Evolutionary conservation across 306 rosid species (phyloP).

Genomic region (Rosa chinensis): DNA sequence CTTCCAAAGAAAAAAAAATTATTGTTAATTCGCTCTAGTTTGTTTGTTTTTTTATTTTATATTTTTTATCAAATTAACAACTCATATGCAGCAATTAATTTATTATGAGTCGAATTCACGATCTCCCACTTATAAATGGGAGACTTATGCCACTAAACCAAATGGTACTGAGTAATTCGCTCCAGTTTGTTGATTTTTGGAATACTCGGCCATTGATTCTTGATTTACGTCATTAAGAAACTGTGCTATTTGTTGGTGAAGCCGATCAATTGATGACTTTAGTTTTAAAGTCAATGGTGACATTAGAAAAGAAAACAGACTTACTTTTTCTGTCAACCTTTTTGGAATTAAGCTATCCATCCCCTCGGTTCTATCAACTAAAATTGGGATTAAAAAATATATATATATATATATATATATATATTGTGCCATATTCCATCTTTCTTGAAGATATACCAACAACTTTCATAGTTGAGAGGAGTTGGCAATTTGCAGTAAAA

Average conservation of each 20-base stretch:
- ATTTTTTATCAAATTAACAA: no score
- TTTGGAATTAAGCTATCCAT: background rate
- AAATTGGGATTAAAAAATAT: background rate
- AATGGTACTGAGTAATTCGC: no score
- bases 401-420: no score
- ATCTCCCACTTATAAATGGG: no score
- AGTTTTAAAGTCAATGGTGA: background rate
- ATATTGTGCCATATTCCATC: background rate
- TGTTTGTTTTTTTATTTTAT: no score
- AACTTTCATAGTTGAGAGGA: background rate
- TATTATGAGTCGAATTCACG: no score
- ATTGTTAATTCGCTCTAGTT: no score
- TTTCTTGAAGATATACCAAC: background rate
- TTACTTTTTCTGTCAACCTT: background rate
- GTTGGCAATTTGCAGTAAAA: background rate
- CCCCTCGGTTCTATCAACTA: background rate
- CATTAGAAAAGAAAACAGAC: background rate
- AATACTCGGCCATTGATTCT: background rate
- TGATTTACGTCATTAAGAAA: background rate
- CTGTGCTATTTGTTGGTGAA: background rate
- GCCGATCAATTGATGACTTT: background rate
- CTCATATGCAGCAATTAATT: no score
- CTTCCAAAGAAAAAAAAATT: no score
- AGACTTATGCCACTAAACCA: no score
- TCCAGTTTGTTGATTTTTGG: no score